These are phyloP conservation scores for Pseudocercospora cruenta DNA, from an alignment of 2,329 filamentous ascomycete species.

Conservation along the genomic window DNA sequence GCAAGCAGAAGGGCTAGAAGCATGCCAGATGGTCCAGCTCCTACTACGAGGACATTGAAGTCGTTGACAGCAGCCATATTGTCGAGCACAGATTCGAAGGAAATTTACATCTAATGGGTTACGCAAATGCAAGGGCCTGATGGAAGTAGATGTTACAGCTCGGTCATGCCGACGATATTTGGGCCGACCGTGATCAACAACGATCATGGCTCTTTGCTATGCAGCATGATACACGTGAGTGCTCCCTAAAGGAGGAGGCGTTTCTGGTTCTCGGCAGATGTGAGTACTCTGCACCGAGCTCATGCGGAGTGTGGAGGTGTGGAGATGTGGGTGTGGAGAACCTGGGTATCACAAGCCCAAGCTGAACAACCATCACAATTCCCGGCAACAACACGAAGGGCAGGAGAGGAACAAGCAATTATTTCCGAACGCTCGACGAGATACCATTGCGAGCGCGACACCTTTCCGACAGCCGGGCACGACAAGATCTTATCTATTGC, in stretches of 20 bases:
- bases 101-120: neutral
- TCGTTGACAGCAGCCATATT: neutral
- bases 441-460: neutral
- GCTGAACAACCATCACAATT: neutral
- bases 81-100: neutral
- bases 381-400: neutral
- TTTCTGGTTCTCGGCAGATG: neutral
- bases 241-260: neutral
- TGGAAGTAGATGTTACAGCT: neutral
- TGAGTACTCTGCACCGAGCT: neutral
- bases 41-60: conserved; percentile 26
- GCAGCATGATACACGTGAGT: neutral
- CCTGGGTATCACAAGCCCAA: neutral
- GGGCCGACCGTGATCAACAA: neutral
- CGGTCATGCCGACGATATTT: neutral
- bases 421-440: neutral
- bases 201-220: neutral
- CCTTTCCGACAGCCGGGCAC: too few species aligned
- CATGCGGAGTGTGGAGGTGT: conserved; percentile 1
- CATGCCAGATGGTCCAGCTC: conserved; percentile 43
- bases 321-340: conserved; percentile 3
- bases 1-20: conserved; percentile 52
- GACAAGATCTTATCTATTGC: neutral
- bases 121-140: neutral
- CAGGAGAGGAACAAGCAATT: neutral